Percentiles rank a stretch among this genome's conserved stretches.
These are phyloP conservation scores for Pseudisothecium myosuroides DNA, from an alignment of 225 moss, liverwort and hornwort species.

Conservation along the genomic window DNA sequence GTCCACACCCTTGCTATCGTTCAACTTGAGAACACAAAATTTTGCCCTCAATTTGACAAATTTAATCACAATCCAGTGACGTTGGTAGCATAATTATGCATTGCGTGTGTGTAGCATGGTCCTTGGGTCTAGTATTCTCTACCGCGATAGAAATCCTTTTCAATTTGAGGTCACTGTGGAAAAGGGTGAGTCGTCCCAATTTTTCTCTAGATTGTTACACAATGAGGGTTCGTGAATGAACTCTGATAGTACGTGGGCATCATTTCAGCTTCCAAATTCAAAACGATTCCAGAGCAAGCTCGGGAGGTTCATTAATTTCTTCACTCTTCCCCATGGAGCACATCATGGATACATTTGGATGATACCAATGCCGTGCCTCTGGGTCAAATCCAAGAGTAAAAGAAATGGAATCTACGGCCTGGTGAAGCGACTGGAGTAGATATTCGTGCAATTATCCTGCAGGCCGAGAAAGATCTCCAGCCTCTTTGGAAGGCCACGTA, in stretches of 20 bases:
- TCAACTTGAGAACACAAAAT: background rate
- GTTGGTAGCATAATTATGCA: background rate
- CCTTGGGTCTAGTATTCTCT: background rate
- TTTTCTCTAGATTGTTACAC: background rate
- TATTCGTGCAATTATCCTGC: background rate
- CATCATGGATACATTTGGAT: background rate
- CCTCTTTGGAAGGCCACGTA: background rate
- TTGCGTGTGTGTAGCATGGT: background rate
- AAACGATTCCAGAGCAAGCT: background rate
- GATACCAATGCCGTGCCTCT: background rate
- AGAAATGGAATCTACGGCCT: background rate
- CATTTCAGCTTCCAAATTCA: background rate
- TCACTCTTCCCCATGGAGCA: background rate
- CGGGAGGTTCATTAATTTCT: background rate
- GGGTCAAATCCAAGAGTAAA: background rate
- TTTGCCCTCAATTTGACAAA: background rate
- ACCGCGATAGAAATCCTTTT: background rate
- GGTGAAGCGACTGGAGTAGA: background rate
- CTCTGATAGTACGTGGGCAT: background rate
- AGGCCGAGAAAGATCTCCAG: background rate
- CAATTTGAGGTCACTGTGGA: background rate
- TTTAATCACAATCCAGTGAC: background rate
- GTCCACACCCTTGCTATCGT: background rate
- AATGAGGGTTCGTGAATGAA: background rate
- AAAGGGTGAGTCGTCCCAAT: background rate